Evolutionary conservation across 768 basidiomycete genomes (phyloP), one percentile per base, ranked within the genome.

Genomic region (Butyriboletus loyo): DNA sequence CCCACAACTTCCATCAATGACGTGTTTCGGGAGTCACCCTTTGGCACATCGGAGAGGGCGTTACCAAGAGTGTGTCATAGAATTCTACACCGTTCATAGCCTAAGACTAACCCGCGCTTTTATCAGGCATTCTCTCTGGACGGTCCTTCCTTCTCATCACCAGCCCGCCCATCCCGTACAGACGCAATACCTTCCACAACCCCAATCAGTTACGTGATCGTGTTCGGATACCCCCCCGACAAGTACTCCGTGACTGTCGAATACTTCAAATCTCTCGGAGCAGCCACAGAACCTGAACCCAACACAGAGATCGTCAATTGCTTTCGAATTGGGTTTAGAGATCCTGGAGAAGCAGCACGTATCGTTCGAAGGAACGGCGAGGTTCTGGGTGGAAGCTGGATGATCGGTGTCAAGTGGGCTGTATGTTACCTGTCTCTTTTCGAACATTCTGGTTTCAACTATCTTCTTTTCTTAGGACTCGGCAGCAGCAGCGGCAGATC

Each of bases 201-300:
- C 11, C 77, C 81, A 25, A 74, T 79, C 3, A 66, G 80, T 27
- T 86, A 86, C 61, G 75, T 95, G 32, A 76, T 92, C 62, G 83
- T 95, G 46, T 95, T 92, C 55, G 92, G 92, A n/a, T 95, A 92
- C 65, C 91, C 92, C 6, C 74, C 82, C 30, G 88, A 92, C 68
- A 84, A 84, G 62, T 88, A 86, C 66, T 82, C 79, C 47, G 64
- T 84, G 15, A 83, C 87, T 0, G 82, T 81, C 15, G 87, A 87
- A 61, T 87, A 87, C 67, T 87, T 91, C 74, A 80, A 78, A 58
- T 82, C 84, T 1, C 71, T 95, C 21, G 90, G 89, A 8, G 81
- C 82, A 14, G 72, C 84, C 31, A 85, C 86, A 3, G 86, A 86
- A 17, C 76, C 86, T 0, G 84, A 89, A 42, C 79, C 78, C 10